phyloP scores from a whole-genome alignment of 495 filamentous ascomycete genomes.

The Astrothelium subdiscretum region DNA sequence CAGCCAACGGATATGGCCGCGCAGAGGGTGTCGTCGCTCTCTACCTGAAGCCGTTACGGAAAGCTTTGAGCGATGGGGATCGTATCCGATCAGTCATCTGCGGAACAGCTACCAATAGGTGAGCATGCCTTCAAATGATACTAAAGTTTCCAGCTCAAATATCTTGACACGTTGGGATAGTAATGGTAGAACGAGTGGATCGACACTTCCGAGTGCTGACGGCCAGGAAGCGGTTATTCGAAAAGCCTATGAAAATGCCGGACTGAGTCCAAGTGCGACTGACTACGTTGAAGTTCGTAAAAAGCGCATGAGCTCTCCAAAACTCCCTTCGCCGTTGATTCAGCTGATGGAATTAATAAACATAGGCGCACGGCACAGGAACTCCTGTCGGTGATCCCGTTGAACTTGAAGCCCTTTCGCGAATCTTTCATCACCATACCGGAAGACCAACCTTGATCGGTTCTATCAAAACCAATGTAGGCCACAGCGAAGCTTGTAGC shows the following conservation, averaged over 20 bases:
- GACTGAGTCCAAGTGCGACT: constrained; percentile 10
- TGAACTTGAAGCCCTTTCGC: background rate
- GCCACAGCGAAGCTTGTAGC: constrained; percentile 43
- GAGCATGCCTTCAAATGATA: background rate
- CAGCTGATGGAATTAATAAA: background rate
- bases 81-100: constrained; percentile 23
- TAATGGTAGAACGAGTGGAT: constrained; percentile 3
- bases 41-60: constrained; percentile 26
- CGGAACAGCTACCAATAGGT: constrained; percentile 3
- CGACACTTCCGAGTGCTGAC: constrained; percentile 2
- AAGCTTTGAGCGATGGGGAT: constrained; percentile 30
- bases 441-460: background rate
- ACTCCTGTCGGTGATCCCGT: constrained; percentile 7
- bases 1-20: constrained; percentile 26
- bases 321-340: background rate
- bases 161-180: background rate
- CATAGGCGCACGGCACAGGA: constrained; percentile 12
- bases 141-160: background rate
- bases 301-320: background rate
- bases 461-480: background rate
- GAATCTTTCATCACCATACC: background rate
- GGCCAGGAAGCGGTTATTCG: constrained; percentile 5
- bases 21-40: constrained; percentile 29
- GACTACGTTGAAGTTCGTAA: background rate
- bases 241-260: constrained; percentile 2